Evolutionary conservation across 2,329 filamentous ascomycete species (phyloP).

Genomic region (Podosphaera aphanis): DNA sequence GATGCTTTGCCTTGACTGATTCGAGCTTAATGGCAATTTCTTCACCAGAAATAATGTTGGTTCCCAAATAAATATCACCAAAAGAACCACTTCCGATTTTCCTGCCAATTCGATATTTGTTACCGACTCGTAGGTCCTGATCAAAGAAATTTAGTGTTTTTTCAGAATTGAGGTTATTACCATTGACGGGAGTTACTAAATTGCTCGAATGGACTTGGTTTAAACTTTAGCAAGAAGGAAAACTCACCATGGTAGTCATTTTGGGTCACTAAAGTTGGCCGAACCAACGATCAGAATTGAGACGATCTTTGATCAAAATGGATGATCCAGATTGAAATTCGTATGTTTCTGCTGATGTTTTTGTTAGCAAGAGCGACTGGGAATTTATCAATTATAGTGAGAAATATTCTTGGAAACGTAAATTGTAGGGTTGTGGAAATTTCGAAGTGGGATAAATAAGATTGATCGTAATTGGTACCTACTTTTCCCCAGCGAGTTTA

Average conservation of each 20-base stretch:
- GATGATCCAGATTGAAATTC: too few relatives aligned
- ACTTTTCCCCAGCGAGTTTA: too few relatives aligned
- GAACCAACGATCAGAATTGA: slow-evolving; percentile 11
- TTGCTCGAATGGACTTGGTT: slow-evolving; percentile 13
- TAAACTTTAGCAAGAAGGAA: slow-evolving; percentile 18
- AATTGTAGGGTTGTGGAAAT: too few relatives aligned
- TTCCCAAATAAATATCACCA: slow-evolving; percentile 95
- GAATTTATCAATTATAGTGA: too few relatives aligned
- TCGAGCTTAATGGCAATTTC: slow-evolving; percentile 99
- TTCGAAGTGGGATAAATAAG: too few relatives aligned
- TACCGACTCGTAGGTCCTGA: slow-evolving; percentile 93
- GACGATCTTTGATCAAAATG: too few relatives aligned
- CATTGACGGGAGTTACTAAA: slow-evolving; percentile 1
- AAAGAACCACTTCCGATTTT: slow-evolving; percentile 97
- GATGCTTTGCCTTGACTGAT: slow-evolving; percentile 98
- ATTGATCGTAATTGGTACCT: too few relatives aligned
- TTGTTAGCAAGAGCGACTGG: too few relatives aligned
- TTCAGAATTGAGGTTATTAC: not conserved
- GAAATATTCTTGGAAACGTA: too few relatives aligned
- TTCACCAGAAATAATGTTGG: slow-evolving; percentile 98
- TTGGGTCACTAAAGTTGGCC: slow-evolving; percentile 12
- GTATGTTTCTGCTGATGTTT: too few relatives aligned
- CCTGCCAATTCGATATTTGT: slow-evolving; percentile 97
- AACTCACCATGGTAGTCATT: slow-evolving; percentile 40
- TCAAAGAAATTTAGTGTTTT: too few relatives aligned